Base-by-base conservation (phyloP, 306 rosid species). In the Rubus parviflorus region DNA sequence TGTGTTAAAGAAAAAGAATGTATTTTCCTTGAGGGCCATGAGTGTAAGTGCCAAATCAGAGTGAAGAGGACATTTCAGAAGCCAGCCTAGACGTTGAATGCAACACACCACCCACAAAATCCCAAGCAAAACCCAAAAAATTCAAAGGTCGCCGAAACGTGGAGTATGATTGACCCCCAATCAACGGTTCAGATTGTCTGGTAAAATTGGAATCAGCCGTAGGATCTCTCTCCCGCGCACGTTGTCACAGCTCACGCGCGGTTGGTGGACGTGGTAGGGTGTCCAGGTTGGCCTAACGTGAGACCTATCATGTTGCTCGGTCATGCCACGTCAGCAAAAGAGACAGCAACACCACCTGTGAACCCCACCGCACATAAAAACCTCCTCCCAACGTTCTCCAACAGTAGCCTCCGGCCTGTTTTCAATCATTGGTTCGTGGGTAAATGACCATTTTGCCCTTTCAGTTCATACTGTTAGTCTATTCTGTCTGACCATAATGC, bases 231-330 rank as follows among this genome's bases (percentile, higher is more conserved):
- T 19, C 56, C 75, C 78, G 73, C 78, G 77, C 95, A 90, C 87
- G 80, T 85, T 80, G 71, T 81, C 87, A 90, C 94, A 92, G 92
- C 90, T 92, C 94, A 94, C 78, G 76, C 81, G 70, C 70, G 56
- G 88, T 86, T 54, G 90, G 79, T 82, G 85, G 87, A 85, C 76
- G 79, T 83, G 85, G 77, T 56, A 78, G 87, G 86, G 77, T 74
- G 80, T 84, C 88, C 56, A 47, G 77, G 81, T 78, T 82, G 81
- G 83, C 90, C 66, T 57, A 86, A 80, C 90, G 78, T 86, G 89
- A 61, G 65, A 79, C 91, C 91, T 86, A 89, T 90, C 90, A 92
- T 75, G 90, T 85, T 86, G n/a, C 79, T 73, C 35, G 85, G 79
- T 74, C 70, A 0, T 77, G 80, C 87, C 96, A 90, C 87, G 87